A percentile compares a stretch with the other conserved stretches of the same genome.
Conservation (phyloP, 257 asterid species). For the Rauvolfia tetraphylla region DNA sequence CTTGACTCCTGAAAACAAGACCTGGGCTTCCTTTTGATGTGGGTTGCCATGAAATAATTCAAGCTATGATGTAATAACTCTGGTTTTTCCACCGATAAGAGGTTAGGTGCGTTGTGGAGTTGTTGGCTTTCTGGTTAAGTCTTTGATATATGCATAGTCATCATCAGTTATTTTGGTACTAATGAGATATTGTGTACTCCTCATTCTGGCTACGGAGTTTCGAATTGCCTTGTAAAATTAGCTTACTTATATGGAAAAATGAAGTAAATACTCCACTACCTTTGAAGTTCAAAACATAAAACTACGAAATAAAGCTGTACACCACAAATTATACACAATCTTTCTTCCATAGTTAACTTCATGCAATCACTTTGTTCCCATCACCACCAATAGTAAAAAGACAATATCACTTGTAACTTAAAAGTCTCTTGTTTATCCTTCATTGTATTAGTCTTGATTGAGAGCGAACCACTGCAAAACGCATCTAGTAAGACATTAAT, state of each 20-base stretch:
- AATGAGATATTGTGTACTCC: neutral
- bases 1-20: conserved; percentile 11
- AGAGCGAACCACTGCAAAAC: too few relatives aligned
- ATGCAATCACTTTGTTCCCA: too few relatives aligned
- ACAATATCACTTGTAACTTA: too few relatives aligned
- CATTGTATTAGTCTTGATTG: too few relatives aligned
- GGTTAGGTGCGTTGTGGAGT: neutral
- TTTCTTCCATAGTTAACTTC: too few relatives aligned
- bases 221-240: neutral
- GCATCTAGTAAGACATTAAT: too few relatives aligned
- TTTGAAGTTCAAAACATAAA: neutral
- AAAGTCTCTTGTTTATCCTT: too few relatives aligned
- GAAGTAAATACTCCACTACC: neutral
- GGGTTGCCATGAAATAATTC: neutral
- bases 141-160: neutral
- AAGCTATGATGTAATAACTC: neutral
- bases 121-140: neutral
- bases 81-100: neutral
- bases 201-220: too few relatives aligned
- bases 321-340: neutral
- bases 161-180: neutral
- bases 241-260: neutral
- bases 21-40: conserved; percentile 38
- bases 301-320: neutral
- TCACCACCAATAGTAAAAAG: too few relatives aligned